Evolutionary conservation across 768 basidiomycete genomes (phyloP), one percentile per base, ranked within the genome.

Genomic region (Cubamyces lactineus): DNA sequence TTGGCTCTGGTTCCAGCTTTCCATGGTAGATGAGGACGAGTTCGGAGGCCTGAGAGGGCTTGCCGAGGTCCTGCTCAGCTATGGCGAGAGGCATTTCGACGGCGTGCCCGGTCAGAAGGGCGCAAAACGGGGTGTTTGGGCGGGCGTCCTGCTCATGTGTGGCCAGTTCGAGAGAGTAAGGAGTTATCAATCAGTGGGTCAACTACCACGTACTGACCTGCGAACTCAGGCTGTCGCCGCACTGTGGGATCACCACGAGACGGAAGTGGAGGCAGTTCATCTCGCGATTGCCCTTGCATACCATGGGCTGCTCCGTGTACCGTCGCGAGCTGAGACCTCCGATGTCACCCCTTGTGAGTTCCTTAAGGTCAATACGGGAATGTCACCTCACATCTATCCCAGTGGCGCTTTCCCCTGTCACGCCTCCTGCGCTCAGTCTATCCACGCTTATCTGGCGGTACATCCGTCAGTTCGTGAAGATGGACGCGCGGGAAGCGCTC

Each of bases 1-100:
- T 74, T 99, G 96, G 96, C 79, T 98, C 39, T 99, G 96, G 96
- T 88, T 96, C 79, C 96, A 99, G 76, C 82, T 98, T 15, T 82
- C 88, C 1, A 90, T 98, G 85, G 91, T 87, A 50, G 91, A 93
- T 62, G 91, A 93, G 70, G 89, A 92, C 30, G 91, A 92, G 66
- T 86, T 87, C 57, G 87, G 86, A 28, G 91, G 91, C 11, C 80
- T 94, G 21, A 83, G 86, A 19, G 84, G 84, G 3, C 78, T 94
- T 0, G 80, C 90, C 0, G 93, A 97, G 57, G 86, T 89, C 39
- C 74, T 92, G 8, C 75, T 91, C 12, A 85, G 86, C 46, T 91
- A 92, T 66, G 92, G 92, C 8, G 88, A 92, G 66, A 85, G 88
- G 38, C 89, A 94, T 70, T 94, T 94, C 71, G 86, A 92, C 66